Evolutionary conservation across 345 rosid genomes (phyloP), one percentile per base, ranked within the genome.

Genomic region (Cochlearia excelsa): DNA sequence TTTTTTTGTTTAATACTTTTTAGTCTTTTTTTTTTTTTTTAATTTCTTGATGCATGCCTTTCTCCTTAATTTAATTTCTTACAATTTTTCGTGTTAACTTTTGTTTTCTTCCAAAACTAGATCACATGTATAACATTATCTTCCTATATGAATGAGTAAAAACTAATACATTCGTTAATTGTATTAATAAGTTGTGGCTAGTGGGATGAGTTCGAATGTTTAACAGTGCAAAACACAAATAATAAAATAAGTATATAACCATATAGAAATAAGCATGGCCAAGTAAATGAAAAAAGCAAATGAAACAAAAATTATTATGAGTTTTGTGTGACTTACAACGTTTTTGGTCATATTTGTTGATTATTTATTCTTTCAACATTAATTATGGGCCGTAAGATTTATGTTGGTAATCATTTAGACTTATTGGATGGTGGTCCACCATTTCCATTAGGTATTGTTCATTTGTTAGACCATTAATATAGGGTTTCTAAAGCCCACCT

Each of bases 101-200:
- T 68, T 59, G 60, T 59, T 59, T 67, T 59, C 66, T 59, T 37
- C 16, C 66, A 52, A 51, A 34, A 47, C 52, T 59, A 51, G 2
- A 59, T 59, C 60, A 67, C 66, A 67, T 67, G 65, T 35, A 35
- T 30, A 45, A 7, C 29, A 40, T 23, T 41, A 34, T 41, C 30
- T 42, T 57, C 31, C 26, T 59, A 51, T 54, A 33, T 5, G 11
- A 6, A 40, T 48, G 5, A 38, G 48, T 1, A 35, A 42, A 34
- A 31, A 26, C 6, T 53, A 2, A 5, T 37, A 37, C 16, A 5
- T 16, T 33, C 29, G n/a, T 33, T 7, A 34, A 33, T 52, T 5
- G 4, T 7, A 4, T n/a, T 30, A 50, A 30, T 50, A 30, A 30
- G 30, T 50, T 33, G 35, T 16, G 23, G 23, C 23, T 16, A 16